Base-by-base conservation (phyloP, 208 protist genomes). In the Trypanosomatidae sp. region DNA sequence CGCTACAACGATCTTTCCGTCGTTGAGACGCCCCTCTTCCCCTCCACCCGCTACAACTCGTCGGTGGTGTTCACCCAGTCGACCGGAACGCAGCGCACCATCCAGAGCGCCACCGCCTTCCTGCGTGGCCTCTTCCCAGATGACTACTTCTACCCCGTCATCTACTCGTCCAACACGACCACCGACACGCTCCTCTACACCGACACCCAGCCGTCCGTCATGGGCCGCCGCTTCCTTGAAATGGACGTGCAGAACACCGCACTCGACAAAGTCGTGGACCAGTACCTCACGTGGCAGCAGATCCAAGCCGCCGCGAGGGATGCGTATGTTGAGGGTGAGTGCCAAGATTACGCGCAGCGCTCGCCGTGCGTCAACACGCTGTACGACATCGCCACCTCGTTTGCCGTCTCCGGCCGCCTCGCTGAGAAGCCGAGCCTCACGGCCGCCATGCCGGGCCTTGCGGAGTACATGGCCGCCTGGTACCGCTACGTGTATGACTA, bases 61-160 rank as follows among this genome's bases (percentile, higher is more conserved):
- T 85, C 82, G 7, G 60, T 87, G 28, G 76, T 89, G 67, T 85
- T 84, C 80, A 85, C 83, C 22, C 86, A 81, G 60, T 88, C 86
- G 19, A 91, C 86, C 7, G 71, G 64, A 55, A 73, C 81, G n/a
- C 70, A 82, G 66, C 86, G 83, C 70, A 90, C 87, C 50, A 73
- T 92, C 52, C 87, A 90, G 66, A 90, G 82, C 71, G 80, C 85
- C 22, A 74, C 76, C 53, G 78, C 81, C 60, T 87, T 92, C 55
- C 69, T 92, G 60, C 36, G 44, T 43, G 85, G 82, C 44, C 67
- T 90, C 64, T 90, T 92, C 76, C 71, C 76, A 3, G 77, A 86
- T 62, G 46, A 65, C 25, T 64, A 77, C 50, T 84, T 85, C 76
- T 85, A 69, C 77, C 85, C 87, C 7, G 83, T 85, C 15, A 60